Evolutionary conservation across 441 rosid genomes (phyloP), one percentile per base, ranked within the genome.

Genomic region (Kokia cookei): DNA sequence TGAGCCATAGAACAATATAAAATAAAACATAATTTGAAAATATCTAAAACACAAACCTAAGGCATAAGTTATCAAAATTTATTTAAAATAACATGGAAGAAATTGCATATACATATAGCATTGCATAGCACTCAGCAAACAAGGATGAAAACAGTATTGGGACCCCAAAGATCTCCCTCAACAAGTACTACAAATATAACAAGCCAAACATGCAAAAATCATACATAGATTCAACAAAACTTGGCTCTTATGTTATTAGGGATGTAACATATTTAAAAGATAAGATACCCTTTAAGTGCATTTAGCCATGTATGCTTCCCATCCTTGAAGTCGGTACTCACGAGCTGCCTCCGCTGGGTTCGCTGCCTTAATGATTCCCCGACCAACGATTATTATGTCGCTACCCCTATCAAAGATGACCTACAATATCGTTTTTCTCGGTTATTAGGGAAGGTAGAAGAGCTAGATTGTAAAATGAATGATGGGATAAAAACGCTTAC

Each of bases 371-470:
- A 93, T 91, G 79, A 93, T 95, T 76, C 99, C 98, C 1, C 98
- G 90, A n/a, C 99, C 99, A 11, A 95, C 97, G 8, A 95, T 93
- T 73, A 95, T 91, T n/a, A 93, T 89, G 76, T 95, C 99, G 26
- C 98, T 93, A 27, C 95, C 98, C 69, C 99, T 84, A 74, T 93
- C 98, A 57, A 78, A 80, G 59, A 95, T 90, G 54, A 93, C 98
- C 98, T 94, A 86, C 24, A 82, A 66, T 47, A 74, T 57, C 59
- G 64, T 43, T 63, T 40, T 27, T 8, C 73, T 37, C 14, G 47
- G 53, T 69, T 32, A 27, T 2, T 55, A 40, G 73, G 42, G 42
- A 37, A 69, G 19, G 43, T 17, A 12, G 19, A 35, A n/a, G 32
- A 32, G 71, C n/a, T 19, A 4, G 35, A 17, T 17, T 2, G 27